phyloP scores from a whole-genome alignment of 192 early-diverging fungal species.

The Phlyctochytrium bullatum region DNA sequence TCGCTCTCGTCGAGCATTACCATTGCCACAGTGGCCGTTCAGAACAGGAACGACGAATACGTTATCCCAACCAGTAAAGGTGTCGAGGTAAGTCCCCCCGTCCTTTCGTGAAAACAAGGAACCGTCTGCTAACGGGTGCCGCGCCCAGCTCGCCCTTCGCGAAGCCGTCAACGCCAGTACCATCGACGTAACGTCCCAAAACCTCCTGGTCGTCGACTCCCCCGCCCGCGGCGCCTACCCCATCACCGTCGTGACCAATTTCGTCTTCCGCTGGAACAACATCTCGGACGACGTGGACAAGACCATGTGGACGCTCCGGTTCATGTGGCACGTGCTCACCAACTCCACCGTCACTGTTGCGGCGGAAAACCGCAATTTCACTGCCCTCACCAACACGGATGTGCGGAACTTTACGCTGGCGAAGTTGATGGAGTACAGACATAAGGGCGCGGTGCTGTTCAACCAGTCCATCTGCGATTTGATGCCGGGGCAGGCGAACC shows the following conservation, averaged over 20 bases:
- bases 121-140: too few species aligned
- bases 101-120: too few species aligned
- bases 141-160: too few species aligned
- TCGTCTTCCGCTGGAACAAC: conserved; percentile 3
- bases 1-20: background rate
- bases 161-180: background rate
- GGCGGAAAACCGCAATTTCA: background rate
- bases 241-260: conserved; percentile 6
- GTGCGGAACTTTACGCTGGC: background rate
- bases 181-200: background rate
- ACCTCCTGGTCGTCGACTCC: background rate
- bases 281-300: conserved; percentile 4
- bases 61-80: background rate
- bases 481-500: background rate
- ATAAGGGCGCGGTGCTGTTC: conserved; percentile 3
- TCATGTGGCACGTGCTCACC: conserved; percentile 7
- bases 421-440: background rate
- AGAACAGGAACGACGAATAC: background rate
- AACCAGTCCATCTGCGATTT: conserved; percentile 13
- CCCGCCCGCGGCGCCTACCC: conserved; percentile 10
- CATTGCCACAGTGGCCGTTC: background rate
- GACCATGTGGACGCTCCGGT: conserved; percentile 2
- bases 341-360: too few species aligned
- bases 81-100: background rate
- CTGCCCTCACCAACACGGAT: background rate